Evolutionary conservation across 2,329 filamentous ascomycete species (phyloP).

Genomic region (Fusarium dimerum): DNA sequence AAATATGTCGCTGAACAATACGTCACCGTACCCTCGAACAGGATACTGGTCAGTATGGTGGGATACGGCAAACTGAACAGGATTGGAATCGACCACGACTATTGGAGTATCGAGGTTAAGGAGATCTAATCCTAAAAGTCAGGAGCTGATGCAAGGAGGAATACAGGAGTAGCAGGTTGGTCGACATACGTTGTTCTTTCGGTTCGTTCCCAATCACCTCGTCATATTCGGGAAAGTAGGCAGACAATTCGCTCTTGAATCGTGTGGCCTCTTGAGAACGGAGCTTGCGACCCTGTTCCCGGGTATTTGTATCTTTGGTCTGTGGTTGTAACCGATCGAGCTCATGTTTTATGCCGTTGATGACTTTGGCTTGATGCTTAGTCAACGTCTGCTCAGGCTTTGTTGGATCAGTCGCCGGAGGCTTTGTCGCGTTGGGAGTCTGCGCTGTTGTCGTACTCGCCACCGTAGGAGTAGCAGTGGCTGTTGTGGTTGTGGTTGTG

Average conservation of each 20-base stretch:
- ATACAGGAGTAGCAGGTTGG: constrained; percentile 18
- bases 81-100: constrained; percentile 61
- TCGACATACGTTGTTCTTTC: constrained; percentile 70
- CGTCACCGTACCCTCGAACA: constrained; percentile 56
- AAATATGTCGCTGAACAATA: constrained; percentile 56
- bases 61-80: constrained; percentile 32
- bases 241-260: constrained; percentile 87
- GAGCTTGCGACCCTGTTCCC: constrained; percentile 72
- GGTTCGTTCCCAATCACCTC: constrained; percentile 86
- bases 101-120: constrained; percentile 74
- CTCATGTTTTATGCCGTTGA: constrained; percentile 64
- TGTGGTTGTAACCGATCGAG: constrained; percentile 56
- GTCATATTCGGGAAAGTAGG: constrained; percentile 93
- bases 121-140: constrained; percentile 56
- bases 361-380: constrained; percentile 59
- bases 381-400: constrained; percentile 38
- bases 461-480: constrained; percentile 20
- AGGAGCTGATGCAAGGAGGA: constrained; percentile 6
- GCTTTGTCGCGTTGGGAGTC: constrained; percentile 14
- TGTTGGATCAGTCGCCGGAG: constrained; percentile 14
- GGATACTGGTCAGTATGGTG: constrained; percentile 35
- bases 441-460: constrained; percentile 13
- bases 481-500: constrained; percentile 18
- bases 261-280: constrained; percentile 83
- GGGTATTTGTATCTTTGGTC: constrained; percentile 44